A percentile compares a stretch with the other conserved stretches of the same genome.
phyloP scores from a whole-genome alignment of 2,329 filamentous ascomycete species.

The Colletotrichum agaves region DNA sequence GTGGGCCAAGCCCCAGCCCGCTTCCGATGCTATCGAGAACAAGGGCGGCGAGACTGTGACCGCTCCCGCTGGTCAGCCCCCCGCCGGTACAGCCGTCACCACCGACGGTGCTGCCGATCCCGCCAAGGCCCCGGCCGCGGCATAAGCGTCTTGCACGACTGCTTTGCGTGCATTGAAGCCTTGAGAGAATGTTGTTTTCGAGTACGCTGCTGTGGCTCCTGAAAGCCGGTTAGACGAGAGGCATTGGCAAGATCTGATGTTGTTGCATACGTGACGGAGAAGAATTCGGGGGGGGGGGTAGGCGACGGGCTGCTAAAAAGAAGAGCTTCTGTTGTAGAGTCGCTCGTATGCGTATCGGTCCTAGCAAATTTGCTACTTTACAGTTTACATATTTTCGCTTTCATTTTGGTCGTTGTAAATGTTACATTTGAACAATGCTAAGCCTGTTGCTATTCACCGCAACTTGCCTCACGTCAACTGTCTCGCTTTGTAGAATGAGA shows the following conservation, averaged over 20 bases:
- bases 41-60: constrained; percentile 51
- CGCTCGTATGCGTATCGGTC: constrained; percentile 21
- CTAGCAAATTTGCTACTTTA: constrained; percentile 7
- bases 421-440: not conserved
- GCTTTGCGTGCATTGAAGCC: not conserved
- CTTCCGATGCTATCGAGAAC: constrained; percentile 51
- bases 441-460: not conserved
- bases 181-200: constrained; percentile 17
- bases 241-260: constrained; percentile 27
- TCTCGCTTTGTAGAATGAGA: not conserved
- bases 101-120: constrained; percentile 45
- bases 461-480: not conserved
- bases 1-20: constrained; percentile 65
- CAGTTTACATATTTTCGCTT: constrained; percentile 33
- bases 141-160: constrained; percentile 40
- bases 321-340: constrained; percentile 33
- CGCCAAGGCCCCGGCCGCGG: constrained; percentile 49
- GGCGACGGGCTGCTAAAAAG: constrained; percentile 23
- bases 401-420: not conserved
- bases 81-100: constrained; percentile 43
- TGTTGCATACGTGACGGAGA: constrained; percentile 24
- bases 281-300: constrained; percentile 3
- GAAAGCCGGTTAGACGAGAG: constrained; percentile 36
- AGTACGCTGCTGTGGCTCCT: constrained; percentile 35
- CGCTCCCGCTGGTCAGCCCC: constrained; percentile 45